Evolutionary conservation across 169 alveolate genomes (phyloP).

Genomic region (Plasmodium reichenowi): DNA sequence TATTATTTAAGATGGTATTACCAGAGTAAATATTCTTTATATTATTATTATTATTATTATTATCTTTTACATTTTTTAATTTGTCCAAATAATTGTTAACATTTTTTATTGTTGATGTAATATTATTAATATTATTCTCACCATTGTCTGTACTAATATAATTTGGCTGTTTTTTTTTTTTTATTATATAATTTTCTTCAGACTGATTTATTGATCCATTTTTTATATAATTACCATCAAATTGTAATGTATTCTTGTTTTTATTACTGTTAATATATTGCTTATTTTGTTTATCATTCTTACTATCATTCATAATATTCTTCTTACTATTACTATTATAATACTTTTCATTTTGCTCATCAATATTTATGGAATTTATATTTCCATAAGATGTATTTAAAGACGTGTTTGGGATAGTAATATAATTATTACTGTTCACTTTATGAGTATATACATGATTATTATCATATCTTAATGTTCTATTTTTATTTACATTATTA

Average conservation of each 20-base stretch:
- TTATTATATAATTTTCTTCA: not conserved
- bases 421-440: not conserved
- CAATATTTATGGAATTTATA: not conserved
- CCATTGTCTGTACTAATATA: not conserved
- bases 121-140: not conserved
- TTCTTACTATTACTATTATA: not conserved
- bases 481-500: not conserved
- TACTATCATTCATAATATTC: conserved; percentile 1
- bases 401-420: not conserved
- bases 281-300: not conserved
- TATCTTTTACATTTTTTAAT: conserved; percentile 1
- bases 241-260: not conserved
- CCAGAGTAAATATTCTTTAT: not conserved
- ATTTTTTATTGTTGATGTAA: not conserved
- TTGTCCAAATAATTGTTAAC: not conserved
- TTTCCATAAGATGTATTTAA: not conserved
- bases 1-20: not conserved
- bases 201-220: not conserved
- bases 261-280: not conserved
- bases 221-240: not conserved
- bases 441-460: not conserved
- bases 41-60: not conserved
- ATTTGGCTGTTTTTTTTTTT: not conserved
- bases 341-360: not conserved
- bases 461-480: not conserved